phyloP scores from a whole-genome alignment of 2,329 filamentous ascomycete species.

The Colletotrichum incanum region DNA sequence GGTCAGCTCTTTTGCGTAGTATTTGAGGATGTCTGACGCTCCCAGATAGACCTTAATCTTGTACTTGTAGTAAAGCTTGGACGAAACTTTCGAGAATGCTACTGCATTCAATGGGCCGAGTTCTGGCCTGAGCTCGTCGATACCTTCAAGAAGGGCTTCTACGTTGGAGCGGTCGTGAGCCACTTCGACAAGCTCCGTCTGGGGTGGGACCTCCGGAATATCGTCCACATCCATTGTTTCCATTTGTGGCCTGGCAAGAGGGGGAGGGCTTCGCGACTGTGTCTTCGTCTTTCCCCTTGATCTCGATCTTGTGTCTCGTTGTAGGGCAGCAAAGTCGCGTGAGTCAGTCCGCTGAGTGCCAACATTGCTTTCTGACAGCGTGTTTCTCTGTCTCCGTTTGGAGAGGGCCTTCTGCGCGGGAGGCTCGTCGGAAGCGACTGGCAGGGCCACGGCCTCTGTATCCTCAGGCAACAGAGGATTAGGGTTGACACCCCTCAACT shows the following conservation, averaged over 20 bases:
- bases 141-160: constrained; percentile 43
- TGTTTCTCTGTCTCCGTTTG: constrained; percentile 15
- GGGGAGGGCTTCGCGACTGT: constrained; percentile 19
- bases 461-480: not conserved
- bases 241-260: not conserved
- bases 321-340: constrained; percentile 16
- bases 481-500: not conserved
- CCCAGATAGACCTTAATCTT: constrained; percentile 54
- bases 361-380: constrained; percentile 9
- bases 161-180: constrained; percentile 19
- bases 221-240: constrained; percentile 41
- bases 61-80: constrained; percentile 54
- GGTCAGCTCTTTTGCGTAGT: constrained; percentile 54
- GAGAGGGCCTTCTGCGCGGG: constrained; percentile 37
- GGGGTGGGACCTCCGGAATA: not conserved
- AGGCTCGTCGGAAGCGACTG: constrained; percentile 27
- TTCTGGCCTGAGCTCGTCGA: constrained; percentile 50
- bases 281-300: constrained; percentile 39
- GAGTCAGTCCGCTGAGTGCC: constrained; percentile 8
- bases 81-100: constrained; percentile 49
- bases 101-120: constrained; percentile 38
- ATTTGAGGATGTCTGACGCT: constrained; percentile 53
- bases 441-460: not conserved
- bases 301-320: constrained; percentile 27
- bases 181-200: not conserved